Evolutionary conservation across 2,329 filamentous ascomycete genomes (phyloP), one percentile per base, ranked within the genome.

Genomic region (Arthrobotrys conoides): DNA sequence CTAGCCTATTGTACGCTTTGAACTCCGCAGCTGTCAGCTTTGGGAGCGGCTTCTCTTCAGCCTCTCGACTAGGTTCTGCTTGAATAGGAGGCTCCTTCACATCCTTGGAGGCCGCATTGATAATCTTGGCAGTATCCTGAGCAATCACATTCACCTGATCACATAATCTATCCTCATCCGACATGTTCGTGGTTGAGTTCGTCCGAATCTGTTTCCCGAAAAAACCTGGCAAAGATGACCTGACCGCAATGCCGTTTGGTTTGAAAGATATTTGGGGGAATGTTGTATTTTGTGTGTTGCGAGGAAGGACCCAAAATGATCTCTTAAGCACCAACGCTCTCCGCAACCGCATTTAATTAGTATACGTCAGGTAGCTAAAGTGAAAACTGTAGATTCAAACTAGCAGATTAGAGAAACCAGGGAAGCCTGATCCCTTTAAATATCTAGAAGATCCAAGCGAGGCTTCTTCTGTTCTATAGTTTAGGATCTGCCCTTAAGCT

Each of bases 11-110:
- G 84, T 91, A 94, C 46, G 87, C 85, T 63, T 87, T 87, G 82
- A 93, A 94, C 71, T 95, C 91, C 71, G 87, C 86, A 0, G 89
- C 84, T 0, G 89, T 90, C 33, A 95, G 86, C 24, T 91, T 89
- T 0, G 91, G 90, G 0, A 92, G 46, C 20, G 64, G 53, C 51
- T 78, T 64, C 30, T 72, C 75, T 27, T 68, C 68, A 6, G 22
- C 9, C 9, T 63, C 14, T n/a, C 33, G 41, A 55, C 30, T 36
- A 18, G 66, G 33, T 61, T 72, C 73, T 3, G 41, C 51, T 48
- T 66, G 59, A 16, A 55, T n/a, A 12, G 53, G 36, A 27, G 46
- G 5, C 22, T 72, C 51, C 16, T 57, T 44, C 22, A 33, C 63
- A n/a, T 30, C 46, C 22, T 63, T 27, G 18, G 65, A 53, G 22